Evolutionary conservation across 805 yeast species (phyloP), one percentile per base, ranked within the genome.

Genomic region (Lachancea cidri): DNA sequence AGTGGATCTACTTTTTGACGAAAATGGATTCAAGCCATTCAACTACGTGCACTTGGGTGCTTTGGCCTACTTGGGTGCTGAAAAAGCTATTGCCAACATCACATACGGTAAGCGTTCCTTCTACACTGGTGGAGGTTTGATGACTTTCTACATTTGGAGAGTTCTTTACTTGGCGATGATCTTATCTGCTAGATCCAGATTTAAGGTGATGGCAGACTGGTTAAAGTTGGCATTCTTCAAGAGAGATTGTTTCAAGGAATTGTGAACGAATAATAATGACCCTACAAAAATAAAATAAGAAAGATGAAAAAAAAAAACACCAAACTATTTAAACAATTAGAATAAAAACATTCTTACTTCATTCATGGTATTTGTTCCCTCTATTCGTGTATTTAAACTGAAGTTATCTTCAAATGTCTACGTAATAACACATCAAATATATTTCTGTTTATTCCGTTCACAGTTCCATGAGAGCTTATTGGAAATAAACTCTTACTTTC

Each of bases 91-190:
- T 57, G 97, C 97, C 29, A 95, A 89, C 65, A 75, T 89, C 57
- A 77, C 84, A n/a, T 69, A 71, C 53, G 85, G 85, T 54, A 80
- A 79, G 60, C 83, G 87, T 77, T 79, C 85, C 36, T 79, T 83
- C 62, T 78, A 86, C 60, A 78, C 95, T 7, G 76, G 89, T 43
- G 95, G 95, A 60, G 97, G 97, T 63, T 71, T 81, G 36, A 66
- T 87, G 59, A 88, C 97, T 27, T 88, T 83, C 73, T 74, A 86
- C 64, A 81, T 88, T 74, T 89, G 97, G 97, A 82, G 95, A 70
- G 73, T 87, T 9, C 88, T 94, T 27, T 89, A 89, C 69, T 76
- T 89, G 49, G 76, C 85, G 59, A 88, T 89, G 96, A 77, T 87
- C 64, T 76, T 89, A 66, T 82, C 93, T 44, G 77, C 85, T 49